Conservation (phyloP, 2,329 filamentous ascomycete genomes). For the Pseudopithomyces chartarum region DNA sequence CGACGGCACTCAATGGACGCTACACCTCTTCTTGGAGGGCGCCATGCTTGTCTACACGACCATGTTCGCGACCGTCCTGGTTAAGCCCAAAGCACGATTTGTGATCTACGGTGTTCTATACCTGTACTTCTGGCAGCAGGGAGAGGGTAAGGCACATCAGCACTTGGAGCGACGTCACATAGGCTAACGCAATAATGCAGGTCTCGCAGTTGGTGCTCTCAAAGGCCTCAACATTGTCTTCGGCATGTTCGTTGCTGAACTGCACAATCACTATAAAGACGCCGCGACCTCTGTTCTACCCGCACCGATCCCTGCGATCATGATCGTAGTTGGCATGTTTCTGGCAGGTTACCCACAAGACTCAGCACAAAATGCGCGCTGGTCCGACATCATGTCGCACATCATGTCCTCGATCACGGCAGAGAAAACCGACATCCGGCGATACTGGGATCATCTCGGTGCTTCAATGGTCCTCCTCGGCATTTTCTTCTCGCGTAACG, state of each 20-base stretch:
- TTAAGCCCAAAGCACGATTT: slow-evolving; percentile 43
- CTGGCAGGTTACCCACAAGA: slow-evolving; percentile 66
- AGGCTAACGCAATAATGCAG: slow-evolving; percentile 28
- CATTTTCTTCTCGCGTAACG: slow-evolving; percentile 57
- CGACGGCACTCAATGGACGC: slow-evolving; percentile 51
- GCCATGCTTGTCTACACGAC: slow-evolving; percentile 50
- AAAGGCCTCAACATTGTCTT: slow-evolving; percentile 64
- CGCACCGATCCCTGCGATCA: slow-evolving; percentile 55
- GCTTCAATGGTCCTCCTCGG: slow-evolving; percentile 56
- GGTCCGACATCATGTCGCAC: slow-evolving; percentile 56
- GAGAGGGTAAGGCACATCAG: slow-evolving; percentile 33
- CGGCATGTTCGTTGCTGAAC: slow-evolving; percentile 65
- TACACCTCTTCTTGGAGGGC: slow-evolving; percentile 49
- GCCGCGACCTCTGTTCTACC: slow-evolving; percentile 54
- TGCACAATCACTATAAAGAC: slow-evolving; percentile 58
- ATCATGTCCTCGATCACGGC: slow-evolving; percentile 54
- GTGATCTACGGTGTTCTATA: slow-evolving; percentile 45
- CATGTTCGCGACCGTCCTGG: slow-evolving; percentile 47
- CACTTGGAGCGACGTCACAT: background rate
- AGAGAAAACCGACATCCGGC: slow-evolving; percentile 54
- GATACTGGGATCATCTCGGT: slow-evolving; percentile 57
- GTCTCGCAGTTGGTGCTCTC: slow-evolving; percentile 38
- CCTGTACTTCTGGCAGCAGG: slow-evolving; percentile 46
- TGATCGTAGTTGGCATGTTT: slow-evolving; percentile 60
- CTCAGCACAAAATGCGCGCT: slow-evolving; percentile 58